These are phyloP conservation scores for Neohortaea acidophila DNA, from an alignment of 495 filamentous ascomycete species.

Conservation along the genomic window DNA sequence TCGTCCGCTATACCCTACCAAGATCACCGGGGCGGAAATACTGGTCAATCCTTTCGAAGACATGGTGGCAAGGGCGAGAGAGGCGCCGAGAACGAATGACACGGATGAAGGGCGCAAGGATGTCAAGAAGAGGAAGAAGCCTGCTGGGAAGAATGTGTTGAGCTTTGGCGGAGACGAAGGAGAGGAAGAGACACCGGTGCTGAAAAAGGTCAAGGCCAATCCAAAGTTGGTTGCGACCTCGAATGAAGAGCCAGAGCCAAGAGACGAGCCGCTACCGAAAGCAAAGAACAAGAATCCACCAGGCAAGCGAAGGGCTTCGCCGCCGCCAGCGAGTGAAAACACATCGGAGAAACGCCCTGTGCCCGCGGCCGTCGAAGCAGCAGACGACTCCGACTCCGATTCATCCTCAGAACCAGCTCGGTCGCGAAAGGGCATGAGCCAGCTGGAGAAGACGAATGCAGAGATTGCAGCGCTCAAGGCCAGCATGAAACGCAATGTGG, in stretches of 20 bases:
- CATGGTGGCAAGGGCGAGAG: slow-evolving; percentile 55
- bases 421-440: slow-evolving; percentile 38
- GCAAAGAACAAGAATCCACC: slow-evolving; percentile 21
- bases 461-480: slow-evolving; percentile 83
- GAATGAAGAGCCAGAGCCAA: slow-evolving; percentile 19
- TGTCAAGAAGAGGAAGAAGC: slow-evolving; percentile 68
- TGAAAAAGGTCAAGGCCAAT: slow-evolving; percentile 86
- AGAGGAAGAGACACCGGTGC: slow-evolving; percentile 42
- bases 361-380: background rate
- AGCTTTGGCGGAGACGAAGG: slow-evolving; percentile 82
- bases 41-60: slow-evolving; percentile 82
- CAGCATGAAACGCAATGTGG: slow-evolving; percentile 71
- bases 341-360: slow-evolving; percentile 18
- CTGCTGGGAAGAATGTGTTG: slow-evolving; percentile 61
- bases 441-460: slow-evolving; percentile 69
- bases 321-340: slow-evolving; percentile 29
- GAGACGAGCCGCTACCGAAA: slow-evolving; percentile 17
- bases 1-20: slow-evolving; percentile 72
- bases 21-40: slow-evolving; percentile 64
- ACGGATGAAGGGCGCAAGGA: slow-evolving; percentile 31
- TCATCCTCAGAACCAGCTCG: slow-evolving; percentile 24
- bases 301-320: slow-evolving; percentile 19
- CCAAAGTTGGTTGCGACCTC: slow-evolving; percentile 58
- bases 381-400: slow-evolving; percentile 8
- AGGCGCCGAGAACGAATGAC: slow-evolving; percentile 26